Evolutionary conservation across 306 rosid genomes (phyloP), one percentile per base, ranked within the genome.

Genomic region (Vicia sativa): DNA sequence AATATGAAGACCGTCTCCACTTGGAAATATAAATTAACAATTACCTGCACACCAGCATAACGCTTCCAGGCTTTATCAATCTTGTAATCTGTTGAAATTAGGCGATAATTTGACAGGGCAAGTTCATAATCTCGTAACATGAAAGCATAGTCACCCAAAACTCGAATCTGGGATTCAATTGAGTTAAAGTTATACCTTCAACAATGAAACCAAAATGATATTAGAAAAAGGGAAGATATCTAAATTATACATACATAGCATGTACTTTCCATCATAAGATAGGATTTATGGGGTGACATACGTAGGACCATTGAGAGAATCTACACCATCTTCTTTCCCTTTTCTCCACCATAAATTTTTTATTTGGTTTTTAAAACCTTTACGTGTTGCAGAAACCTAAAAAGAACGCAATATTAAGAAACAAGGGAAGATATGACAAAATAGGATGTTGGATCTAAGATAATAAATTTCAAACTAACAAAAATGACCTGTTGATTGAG

Each of bases 341-440:
- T 95, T 95, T 78, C 99, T 88, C 99, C 99, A 95, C 99, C 99
- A 95, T 78, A 95, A 77, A 79, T 85, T 95, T 80, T 95, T 95
- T 41, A 95, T 79, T 84, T 95, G 99, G 84, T 95, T 95, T 80
- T 74, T 87, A 65, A 95, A 83, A 74, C 99, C 99, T 77, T 88
- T 95, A 68, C 99, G 87, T 18, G 97, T 82, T 26, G 97, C 95
- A 62, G 97, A 79, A 77, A 95, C 97, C 99, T 95, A 86, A 61
- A 56, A 28, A 53, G 35, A 60, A 65, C 23, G 56, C 45, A 67
- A 65, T 48, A 45, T 77, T 39, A 81, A 72, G 19, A 59, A 68
- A 48, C 39, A 68, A 63, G 50, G 65, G 34, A 37, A 59, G 59
- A 21, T 21, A 21, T 21, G 23, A 21, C 63, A 58, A 65, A 71